Evolutionary conservation across 352 stramenopile species (phyloP).

Genomic region (Pythium folliculosum): DNA sequence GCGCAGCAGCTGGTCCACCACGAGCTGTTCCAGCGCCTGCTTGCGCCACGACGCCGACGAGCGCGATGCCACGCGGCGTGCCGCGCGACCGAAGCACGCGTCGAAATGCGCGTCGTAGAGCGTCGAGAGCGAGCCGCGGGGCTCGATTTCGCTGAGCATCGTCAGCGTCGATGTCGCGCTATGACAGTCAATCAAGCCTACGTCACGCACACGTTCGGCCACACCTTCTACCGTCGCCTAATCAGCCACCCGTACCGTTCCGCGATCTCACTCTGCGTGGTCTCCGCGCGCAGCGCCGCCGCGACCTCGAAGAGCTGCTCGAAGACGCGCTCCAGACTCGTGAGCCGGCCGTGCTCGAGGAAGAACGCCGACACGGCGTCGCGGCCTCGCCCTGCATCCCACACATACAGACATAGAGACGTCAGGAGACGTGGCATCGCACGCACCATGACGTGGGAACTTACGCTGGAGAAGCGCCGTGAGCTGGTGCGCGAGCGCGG

Average conservation of each 20-base stretch:
- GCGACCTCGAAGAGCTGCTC: conserved; percentile 48
- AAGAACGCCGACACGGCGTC: conserved; percentile 59
- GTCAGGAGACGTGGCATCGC: too few relatives aligned
- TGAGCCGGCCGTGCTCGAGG: conserved; percentile 46
- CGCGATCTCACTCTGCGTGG: conserved; percentile 4
- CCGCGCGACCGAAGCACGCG: conserved; percentile 27
- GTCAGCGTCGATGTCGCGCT: conserved; percentile 35
- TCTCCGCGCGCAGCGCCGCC: conserved; percentile 28
- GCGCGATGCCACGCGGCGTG: conserved; percentile 27
- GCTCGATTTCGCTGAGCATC: conserved; percentile 34
- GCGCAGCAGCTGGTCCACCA: conserved; percentile 35
- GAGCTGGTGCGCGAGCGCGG: conserved; percentile 36
- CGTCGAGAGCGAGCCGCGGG: conserved; percentile 10
- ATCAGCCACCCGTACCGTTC: conserved; percentile 19
- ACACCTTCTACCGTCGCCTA: neutral
- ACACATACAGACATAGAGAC: neutral
- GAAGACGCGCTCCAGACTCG: conserved; percentile 22
- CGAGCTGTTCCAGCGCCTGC: conserved; percentile 30
- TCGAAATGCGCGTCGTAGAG: conserved; percentile 41
- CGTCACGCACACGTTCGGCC: too few relatives aligned
- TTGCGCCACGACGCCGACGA: conserved; percentile 44
- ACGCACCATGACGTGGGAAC: conserved; percentile 16
- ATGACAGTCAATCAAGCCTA: neutral
- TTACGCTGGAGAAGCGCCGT: conserved; percentile 51
- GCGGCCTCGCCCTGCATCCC: conserved; percentile 36